Percentiles rank a stretch among this genome's conserved stretches.
phyloP scores from a whole-genome alignment of 2,329 filamentous ascomycete species.

The Neocucurbitaria cava region DNA sequence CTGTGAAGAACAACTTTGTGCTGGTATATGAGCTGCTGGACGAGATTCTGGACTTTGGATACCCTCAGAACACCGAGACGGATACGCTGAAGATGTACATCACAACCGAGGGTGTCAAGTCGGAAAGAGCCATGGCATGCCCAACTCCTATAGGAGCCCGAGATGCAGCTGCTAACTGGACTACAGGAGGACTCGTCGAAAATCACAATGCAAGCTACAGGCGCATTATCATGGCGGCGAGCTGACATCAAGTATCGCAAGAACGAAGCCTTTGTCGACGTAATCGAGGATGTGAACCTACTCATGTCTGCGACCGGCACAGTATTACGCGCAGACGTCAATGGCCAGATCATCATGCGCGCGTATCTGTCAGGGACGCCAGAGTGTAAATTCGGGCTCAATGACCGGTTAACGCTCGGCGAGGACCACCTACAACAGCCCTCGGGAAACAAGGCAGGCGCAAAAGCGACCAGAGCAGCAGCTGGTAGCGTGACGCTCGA shows the following conservation, averaged over 20 bases:
- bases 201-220: conserved; percentile 99
- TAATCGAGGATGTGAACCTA: conserved; percentile 98
- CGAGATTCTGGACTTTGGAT: conserved; percentile 98
- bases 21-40: conserved; percentile 97
- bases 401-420: conserved; percentile 92
- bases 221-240: conserved; percentile 94
- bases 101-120: conserved; percentile 97
- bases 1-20: conserved; percentile 99
- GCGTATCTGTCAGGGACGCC: conserved; percentile 95
- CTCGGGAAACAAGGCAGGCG: conserved; percentile 77
- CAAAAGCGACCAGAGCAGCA: conserved; percentile 92
- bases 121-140: conserved; percentile 70
- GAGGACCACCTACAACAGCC: conserved; percentile 64
- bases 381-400: conserved; percentile 98
- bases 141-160: not conserved
- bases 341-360: conserved; percentile 97
- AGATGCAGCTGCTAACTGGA: conserved; percentile 19
- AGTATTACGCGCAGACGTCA: conserved; percentile 93
- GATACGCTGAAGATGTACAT: conserved; percentile 99
- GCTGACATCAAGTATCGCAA: conserved; percentile 99
- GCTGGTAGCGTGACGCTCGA: conserved; percentile 95
- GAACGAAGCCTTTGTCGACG: conserved; percentile 98
- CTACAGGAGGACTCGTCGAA: conserved; percentile 83
- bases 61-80: conserved; percentile 98
- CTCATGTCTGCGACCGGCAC: conserved; percentile 98